Evolutionary conservation across 1,284 basidiomycete genomes (phyloP).

Genomic region (Sporisorium iseilematis-ciliati): DNA sequence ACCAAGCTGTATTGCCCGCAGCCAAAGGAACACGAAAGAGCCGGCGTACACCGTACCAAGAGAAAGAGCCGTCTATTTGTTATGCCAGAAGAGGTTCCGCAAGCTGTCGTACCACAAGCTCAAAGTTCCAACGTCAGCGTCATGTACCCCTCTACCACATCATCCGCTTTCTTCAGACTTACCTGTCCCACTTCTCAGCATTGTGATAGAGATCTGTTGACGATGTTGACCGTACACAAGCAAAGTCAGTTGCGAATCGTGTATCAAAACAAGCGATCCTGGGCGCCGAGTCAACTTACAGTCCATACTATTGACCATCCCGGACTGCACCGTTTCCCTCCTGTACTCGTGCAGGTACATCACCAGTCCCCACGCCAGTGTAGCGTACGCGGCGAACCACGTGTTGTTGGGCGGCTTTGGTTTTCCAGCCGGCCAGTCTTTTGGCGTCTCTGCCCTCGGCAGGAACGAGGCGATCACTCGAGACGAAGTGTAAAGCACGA

Average conservation of each 20-base stretch:
- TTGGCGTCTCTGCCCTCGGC: slow-evolving; percentile 60
- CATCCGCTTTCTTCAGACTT: slow-evolving; percentile 3
- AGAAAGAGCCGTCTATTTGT: slow-evolving; percentile 50
- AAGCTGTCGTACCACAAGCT: slow-evolving; percentile 40
- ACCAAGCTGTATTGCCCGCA: neutral
- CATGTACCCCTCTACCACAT: neutral
- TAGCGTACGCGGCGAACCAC: slow-evolving; percentile 89
- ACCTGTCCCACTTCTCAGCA: slow-evolving; percentile 68
- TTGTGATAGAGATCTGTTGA: slow-evolving; percentile 65
- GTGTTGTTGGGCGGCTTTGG: slow-evolving; percentile 73
- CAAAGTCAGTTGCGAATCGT: neutral
- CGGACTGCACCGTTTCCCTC: slow-evolving; percentile 88
- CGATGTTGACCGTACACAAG: neutral
- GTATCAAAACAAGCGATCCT: neutral
- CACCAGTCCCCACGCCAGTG: slow-evolving; percentile 92
- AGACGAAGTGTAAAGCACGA: slow-evolving; percentile 82
- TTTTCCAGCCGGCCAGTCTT: slow-evolving; percentile 59
- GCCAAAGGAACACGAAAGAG: neutral
- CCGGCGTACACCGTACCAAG: neutral
- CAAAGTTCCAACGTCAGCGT: slow-evolving; percentile 17
- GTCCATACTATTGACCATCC: slow-evolving; percentile 77
- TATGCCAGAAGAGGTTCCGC: slow-evolving; percentile 69
- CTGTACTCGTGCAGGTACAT: slow-evolving; percentile 94
- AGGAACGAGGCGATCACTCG: slow-evolving; percentile 65
- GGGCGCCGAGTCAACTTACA: slow-evolving; percentile 54